Conservation (phyloP, 2,329 filamentous ascomycete species). For the Paraphoma sp. region DNA sequence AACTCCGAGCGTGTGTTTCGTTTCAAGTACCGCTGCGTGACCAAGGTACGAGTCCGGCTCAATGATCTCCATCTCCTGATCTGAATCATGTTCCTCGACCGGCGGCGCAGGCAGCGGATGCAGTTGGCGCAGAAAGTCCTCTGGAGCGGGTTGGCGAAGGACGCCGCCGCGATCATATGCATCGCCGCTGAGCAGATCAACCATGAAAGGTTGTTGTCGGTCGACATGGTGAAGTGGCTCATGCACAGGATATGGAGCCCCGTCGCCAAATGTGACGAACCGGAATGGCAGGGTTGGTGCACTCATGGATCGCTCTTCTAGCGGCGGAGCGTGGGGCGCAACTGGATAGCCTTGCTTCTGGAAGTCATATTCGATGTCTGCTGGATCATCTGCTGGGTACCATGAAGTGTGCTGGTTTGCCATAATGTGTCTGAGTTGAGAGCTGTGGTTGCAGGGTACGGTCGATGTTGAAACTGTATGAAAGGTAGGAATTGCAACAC, state of each 20-base stretch:
- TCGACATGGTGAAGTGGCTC: background rate
- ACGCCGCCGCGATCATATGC: background rate
- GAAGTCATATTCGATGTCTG: background rate
- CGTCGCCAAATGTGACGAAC: background rate
- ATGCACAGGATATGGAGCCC: background rate
- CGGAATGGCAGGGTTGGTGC: background rate
- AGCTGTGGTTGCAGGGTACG: background rate
- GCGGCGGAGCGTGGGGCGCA: background rate
- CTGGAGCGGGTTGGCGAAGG: constrained; percentile 6
- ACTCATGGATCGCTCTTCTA: background rate
- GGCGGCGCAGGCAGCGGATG: constrained; percentile 3
- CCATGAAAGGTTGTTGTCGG: background rate
- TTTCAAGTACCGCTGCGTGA: background rate
- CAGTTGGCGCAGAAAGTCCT: constrained; percentile 4
- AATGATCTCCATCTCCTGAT: constrained; percentile 10
- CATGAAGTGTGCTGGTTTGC: background rate
- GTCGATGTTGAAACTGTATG: background rate
- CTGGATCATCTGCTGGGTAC: background rate
- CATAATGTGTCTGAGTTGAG: background rate
- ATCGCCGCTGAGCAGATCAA: constrained; percentile 1
- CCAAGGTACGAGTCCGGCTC: constrained; percentile 5
- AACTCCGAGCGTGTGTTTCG: background rate
- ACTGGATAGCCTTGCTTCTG: background rate
- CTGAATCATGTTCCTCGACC: constrained; percentile 1
- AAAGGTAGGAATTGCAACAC: background rate